phyloP scores from a whole-genome alignment of 1,284 basidiomycete genomes.

The Ustilago sp. region DNA sequence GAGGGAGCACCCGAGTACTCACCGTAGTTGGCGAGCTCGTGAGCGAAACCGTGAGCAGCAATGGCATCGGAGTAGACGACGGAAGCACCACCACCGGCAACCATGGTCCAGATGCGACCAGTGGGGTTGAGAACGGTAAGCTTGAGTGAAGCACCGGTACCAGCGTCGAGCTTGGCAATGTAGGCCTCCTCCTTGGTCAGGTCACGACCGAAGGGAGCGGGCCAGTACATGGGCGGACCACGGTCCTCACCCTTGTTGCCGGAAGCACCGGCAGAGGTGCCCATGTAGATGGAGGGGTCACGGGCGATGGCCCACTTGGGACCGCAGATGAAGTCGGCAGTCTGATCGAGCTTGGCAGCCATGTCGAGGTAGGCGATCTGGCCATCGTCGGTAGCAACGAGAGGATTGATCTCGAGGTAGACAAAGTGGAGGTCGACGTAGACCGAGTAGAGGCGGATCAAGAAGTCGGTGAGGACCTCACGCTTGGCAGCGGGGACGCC shows the following conservation, averaged over 20 bases:
- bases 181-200: constrained; percentile 99
- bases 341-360: constrained; percentile 98
- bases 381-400: constrained; percentile 89
- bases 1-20: constrained; percentile 99
- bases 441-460: constrained; percentile 93
- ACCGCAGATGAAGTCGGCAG: constrained; percentile 96
- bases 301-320: constrained; percentile 99
- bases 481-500: constrained; percentile 62
- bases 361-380: constrained; percentile 97
- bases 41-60: constrained; percentile 93
- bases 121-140: constrained; percentile 94
- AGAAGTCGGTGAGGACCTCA: constrained; percentile 76
- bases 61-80: constrained; percentile 92
- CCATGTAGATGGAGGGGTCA: constrained; percentile 79
- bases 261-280: constrained; percentile 72
- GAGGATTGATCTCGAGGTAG: constrained; percentile 99
- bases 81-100: constrained; percentile 83
- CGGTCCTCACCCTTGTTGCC: constrained; percentile 67
- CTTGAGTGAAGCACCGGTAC: constrained; percentile 97
- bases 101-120: constrained; percentile 99
- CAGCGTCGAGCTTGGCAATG: constrained; percentile 96
- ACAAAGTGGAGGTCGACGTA: constrained; percentile 88
- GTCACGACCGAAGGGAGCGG: constrained; percentile 96
- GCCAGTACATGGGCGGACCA: constrained; percentile 97
- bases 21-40: constrained; percentile 99